phyloP scores from a whole-genome alignment of 371 early-diverging fungal genomes.

The Actinomortierella ambigua region DNA sequence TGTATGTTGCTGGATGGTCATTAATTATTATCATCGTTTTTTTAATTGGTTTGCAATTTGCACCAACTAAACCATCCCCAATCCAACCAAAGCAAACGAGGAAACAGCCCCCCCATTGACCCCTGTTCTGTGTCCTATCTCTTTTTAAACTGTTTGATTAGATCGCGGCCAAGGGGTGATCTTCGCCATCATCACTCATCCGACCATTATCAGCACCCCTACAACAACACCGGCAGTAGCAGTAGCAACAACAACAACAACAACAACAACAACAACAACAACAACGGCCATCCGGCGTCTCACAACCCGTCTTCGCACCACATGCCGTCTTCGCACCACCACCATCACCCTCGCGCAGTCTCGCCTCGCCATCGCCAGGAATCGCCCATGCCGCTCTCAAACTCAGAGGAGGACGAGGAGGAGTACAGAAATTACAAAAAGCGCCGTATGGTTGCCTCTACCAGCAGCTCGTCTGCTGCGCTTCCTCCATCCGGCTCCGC shows the following conservation, averaged over 20 bases:
- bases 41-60: not conserved
- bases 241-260: not conserved
- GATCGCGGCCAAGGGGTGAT: too few species aligned
- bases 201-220: slow-evolving; percentile 9
- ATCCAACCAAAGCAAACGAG: too few species aligned
- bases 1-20: not conserved
- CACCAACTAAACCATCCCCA: too few species aligned
- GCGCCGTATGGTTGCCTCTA: slow-evolving; percentile 18
- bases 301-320: not conserved
- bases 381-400: slow-evolving; percentile 41
- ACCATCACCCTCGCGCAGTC: slow-evolving; percentile 16
- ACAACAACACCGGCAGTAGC: slow-evolving; percentile 4
- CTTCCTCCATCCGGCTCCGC: slow-evolving; percentile 7
- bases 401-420: slow-evolving; percentile 44
- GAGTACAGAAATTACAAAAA: slow-evolving; percentile 39
- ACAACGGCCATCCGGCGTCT: not conserved
- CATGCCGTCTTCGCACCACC: not conserved
- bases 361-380: slow-evolving; percentile 42
- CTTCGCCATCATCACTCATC: slow-evolving; percentile 1
- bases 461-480: slow-evolving; percentile 1
- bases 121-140: too few species aligned
- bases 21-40: not conserved
- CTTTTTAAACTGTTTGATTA: too few species aligned
- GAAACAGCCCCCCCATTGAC: too few species aligned
- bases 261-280: slow-evolving; percentile 3